Evolutionary conservation across 208 protist genomes (phyloP).

Genomic region (Borovskyia barvae): DNA sequence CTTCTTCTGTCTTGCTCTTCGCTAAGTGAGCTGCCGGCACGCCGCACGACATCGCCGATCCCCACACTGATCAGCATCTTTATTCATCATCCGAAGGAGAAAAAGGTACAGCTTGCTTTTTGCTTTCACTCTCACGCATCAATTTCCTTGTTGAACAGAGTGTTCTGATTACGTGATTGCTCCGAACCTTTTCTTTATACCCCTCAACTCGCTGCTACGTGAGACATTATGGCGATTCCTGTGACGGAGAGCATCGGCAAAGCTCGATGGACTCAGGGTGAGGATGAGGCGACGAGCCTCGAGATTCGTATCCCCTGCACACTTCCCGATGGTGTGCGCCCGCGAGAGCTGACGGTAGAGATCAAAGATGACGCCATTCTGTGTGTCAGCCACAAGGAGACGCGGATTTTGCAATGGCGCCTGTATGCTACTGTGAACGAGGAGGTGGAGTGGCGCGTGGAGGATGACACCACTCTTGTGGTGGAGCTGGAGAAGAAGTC

Average conservation of each 20-base stretch:
- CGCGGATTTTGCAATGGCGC: slow-evolving; percentile 78
- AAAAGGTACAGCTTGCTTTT: too few relatives aligned
- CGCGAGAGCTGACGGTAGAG: slow-evolving; percentile 70
- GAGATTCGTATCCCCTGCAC: slow-evolving; percentile 76
- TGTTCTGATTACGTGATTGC: too few relatives aligned
- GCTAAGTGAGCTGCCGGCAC: too few relatives aligned
- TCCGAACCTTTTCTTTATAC: too few relatives aligned
- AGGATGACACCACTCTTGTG: slow-evolving; percentile 56
- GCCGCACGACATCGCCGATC: too few relatives aligned
- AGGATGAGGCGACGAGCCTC: slow-evolving; percentile 54
- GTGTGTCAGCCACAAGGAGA: slow-evolving; percentile 64
- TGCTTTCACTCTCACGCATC: too few relatives aligned
- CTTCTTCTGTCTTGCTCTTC: too few relatives aligned
- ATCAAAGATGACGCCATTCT: slow-evolving; percentile 79
- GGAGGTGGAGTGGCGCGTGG: slow-evolving; percentile 84
- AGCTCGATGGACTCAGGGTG: slow-evolving; percentile 67
- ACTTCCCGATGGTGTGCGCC: slow-evolving; percentile 59
- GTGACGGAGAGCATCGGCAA: slow-evolving; percentile 61
- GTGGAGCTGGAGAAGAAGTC: slow-evolving; percentile 69
- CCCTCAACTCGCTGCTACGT: background rate
- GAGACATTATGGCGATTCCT: slow-evolving; percentile 38
- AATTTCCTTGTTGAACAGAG: too few relatives aligned
- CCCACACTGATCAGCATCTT: too few relatives aligned
- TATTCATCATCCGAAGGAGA: too few relatives aligned
- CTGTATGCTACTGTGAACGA: slow-evolving; percentile 66